A percentile compares a stretch with the other conserved stretches of the same genome.
phyloP scores from a whole-genome alignment of 2,329 filamentous ascomycete genomes.

The Ramularia endophylla region DNA sequence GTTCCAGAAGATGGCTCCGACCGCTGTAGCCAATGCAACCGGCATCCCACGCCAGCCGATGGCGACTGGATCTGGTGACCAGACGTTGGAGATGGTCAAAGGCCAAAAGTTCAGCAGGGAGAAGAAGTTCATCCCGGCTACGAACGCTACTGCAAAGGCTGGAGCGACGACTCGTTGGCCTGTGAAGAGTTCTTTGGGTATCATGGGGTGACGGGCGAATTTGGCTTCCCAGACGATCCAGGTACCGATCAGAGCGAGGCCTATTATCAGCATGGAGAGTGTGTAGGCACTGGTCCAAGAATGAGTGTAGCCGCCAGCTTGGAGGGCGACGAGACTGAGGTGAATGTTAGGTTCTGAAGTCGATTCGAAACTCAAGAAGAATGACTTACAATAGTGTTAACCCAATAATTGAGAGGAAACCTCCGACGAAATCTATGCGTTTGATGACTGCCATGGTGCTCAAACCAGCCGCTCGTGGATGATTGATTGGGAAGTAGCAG shows the following conservation, averaged over 20 bases:
- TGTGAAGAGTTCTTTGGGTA: constrained; percentile 30
- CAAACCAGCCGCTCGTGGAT: constrained; percentile 38
- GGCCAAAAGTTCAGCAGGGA: constrained; percentile 52
- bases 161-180: constrained; percentile 29
- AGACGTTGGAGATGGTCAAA: constrained; percentile 57
- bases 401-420: constrained; percentile 45
- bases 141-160: constrained; percentile 32
- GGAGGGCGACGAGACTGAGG: constrained; percentile 32
- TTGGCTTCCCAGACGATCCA: constrained; percentile 36
- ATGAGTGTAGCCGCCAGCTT: constrained; percentile 36
- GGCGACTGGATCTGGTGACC: constrained; percentile 55
- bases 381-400: constrained; percentile 36
- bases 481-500: constrained; percentile 50
- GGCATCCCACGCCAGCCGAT: constrained; percentile 59
- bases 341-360: neutral
- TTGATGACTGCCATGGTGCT: constrained; percentile 37
- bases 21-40: constrained; percentile 57
- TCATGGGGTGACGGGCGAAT: constrained; percentile 35
- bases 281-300: constrained; percentile 35
- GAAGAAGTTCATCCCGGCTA: constrained; percentile 34
- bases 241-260: constrained; percentile 29
- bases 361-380: neutral
- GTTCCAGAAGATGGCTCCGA: constrained; percentile 50
- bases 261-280: constrained; percentile 32
- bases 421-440: constrained; percentile 48